Evolutionary conservation across 1,284 basidiomycete genomes (phyloP), one percentile per base, ranked within the genome.

Genomic region (Trichosporon coremiiforme): DNA sequence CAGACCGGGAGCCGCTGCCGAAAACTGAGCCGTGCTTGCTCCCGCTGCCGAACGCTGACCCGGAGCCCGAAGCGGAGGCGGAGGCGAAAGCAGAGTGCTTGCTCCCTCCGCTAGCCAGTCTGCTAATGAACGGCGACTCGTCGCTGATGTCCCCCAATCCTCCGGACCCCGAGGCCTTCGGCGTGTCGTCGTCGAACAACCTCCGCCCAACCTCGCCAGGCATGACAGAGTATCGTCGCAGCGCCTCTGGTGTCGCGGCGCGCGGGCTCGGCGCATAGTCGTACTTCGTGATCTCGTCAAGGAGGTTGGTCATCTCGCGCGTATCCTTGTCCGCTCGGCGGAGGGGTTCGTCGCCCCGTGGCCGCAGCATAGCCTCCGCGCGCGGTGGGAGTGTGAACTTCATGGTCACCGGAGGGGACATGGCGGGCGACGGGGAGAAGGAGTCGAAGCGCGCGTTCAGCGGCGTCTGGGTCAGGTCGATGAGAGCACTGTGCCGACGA

Each of bases 351-450:
- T 31, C 29, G 1, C 53, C 36, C 10, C 36, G 2, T 1, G 57
- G 57, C 15, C 31, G 13, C 15, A 60, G 12, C 13, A 93, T 85
- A 62, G 78, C 76, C 45, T 75, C 66, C 0, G 86, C 88, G 66
- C 88, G 86, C 9, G 88, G 86, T 0, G 90, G 90, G n/a, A 90
- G 87, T 2, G 89, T 89, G 70, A 93, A 94, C 33, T 90, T 91
- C 88, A 95, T 89, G 68, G 91, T 90, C 4, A 91, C 87, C 2
- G 92, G 93, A 2, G 94, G 93, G 0, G 93, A 94, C 90, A 95
- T 92, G 62, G 90, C 91, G 41, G 76, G 83, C 66, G 57, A 33
- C 33, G 45, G 66, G 17, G 69, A 33, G 45, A 69, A 38, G 8
- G 55, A 35, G 25, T 62, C 36, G 68, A 77, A 86, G 85, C 71